Evolutionary conservation across 2,329 filamentous ascomycete genomes (phyloP), one percentile per base, ranked within the genome.

Genomic region (Chalara sp.): DNA sequence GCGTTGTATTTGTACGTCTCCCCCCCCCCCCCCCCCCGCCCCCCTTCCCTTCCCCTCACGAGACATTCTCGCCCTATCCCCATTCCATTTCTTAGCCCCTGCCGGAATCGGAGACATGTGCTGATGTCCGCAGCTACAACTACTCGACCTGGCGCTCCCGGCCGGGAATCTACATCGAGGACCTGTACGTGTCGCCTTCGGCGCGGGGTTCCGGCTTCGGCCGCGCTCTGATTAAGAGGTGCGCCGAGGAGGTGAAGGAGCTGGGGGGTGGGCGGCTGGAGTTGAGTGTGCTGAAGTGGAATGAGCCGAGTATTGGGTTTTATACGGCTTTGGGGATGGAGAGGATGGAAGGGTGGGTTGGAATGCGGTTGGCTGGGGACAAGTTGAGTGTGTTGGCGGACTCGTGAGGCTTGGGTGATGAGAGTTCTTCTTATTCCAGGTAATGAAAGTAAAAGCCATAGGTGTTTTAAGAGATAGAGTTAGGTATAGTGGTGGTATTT

Each of bases 231-330:
- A 73, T 97, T 46, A 79, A 79, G 54, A 80, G 82, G 58, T 71
- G 96, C 65, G 92, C 91, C n/a, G 81, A 79, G 63, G 87, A 96
- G 72, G 84, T 89, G 3, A 64, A 87, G 48, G 76, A 78, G 48
- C 84, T 91, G 57, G 75, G 79, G 3, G 90, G 90, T 1, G 83
- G 78, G 6, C 76, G 92, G 52, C 70, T 97, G 50, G 91, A 97
- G 65, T 97, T 92, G 92, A 83, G 78, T 58, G 93, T 96, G 56
- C 70, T 96, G 61, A 92, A 88, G 71, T 96, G 90, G 90, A 97
- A 97, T 65, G 81, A 88, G 73, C 87, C 89, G 6, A 91, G 86
- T 66, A 87, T 97, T 71, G 76, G 83, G 60, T 96, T 97, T 64
- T 97, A 97, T 66, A 75, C 84, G 68, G 76, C 73, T 53, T 78